Base-by-base conservation (phyloP, 768 basidiomycete genomes). In the Thelephora ganbajun region DNA sequence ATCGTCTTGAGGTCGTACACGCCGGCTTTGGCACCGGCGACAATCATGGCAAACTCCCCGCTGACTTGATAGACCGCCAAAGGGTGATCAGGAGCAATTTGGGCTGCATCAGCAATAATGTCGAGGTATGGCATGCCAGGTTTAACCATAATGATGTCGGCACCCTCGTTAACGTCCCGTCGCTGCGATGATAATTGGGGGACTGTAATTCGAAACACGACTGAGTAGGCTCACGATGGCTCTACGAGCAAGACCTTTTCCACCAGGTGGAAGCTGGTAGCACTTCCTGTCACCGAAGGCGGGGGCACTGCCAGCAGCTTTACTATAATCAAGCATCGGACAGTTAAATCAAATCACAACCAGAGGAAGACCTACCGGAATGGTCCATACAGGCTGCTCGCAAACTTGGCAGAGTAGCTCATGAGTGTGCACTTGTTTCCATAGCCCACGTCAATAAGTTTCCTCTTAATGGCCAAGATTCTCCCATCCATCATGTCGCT, bases 401-500 rank as follows among this genome's bases (percentile, higher is more conserved):
- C 93, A 56, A 99, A 99, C 64, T 99, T 99, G 51, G 96, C 96
- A 7, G 89, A 87, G 61, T 99, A 99, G 41, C 83, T 80, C 96
- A 99, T 98, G 45, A 99, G 71, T 5, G 84, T 83, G 62, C 87
- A 91, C 58, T 76, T 76, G 66, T 97, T 98, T 7, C 82, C 92
- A 41, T 79, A 70, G 14, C 91, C 90, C 37, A 74, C 74, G 50
- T 88, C 82, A 50, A 97, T 88, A 48, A 99, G 69, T 2, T 71
- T 74, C 34, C 77, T 71, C 63, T 99, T 99, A 66, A 99, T 98
- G 12, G 79, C 79, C 52, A 76, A 79, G 53, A 99, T 80, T 16
- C 94, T 73, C 0, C 94, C 96, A 60, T 99, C 96, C 92, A 98
- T 98, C 96, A 99, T 99, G 63, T 98, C 96, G 58, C 92, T 96